Evolutionary conservation across 305 asterid species (phyloP), one percentile per base, ranked within the genome.

Genomic region (Fraxinus paxiana): DNA sequence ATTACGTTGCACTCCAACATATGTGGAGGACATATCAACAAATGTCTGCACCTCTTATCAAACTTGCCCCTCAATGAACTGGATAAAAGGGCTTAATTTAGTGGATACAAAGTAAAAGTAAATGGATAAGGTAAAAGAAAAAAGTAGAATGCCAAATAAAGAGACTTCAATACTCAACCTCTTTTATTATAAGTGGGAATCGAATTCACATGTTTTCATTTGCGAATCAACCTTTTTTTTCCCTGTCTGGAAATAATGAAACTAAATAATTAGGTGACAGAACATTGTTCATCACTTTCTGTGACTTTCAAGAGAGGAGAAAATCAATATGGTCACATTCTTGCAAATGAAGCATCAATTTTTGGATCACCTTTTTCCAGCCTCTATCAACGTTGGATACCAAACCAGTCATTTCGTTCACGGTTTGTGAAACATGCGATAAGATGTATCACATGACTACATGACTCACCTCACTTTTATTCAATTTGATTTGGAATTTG

Each of bases 401-500:
- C n/a, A 73, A 24, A 15, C 54, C 75, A 80, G 43, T 78, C 20
- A 82, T 82, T 87, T 85, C 48, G 85, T 82, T 88, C 91, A 88
- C 91, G 90, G 88, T 78, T 76, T 83, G 46, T 63, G 6, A 17
- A 83, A 83, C 75, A 59, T 69, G 72, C 48, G 22, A 67, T 33
- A 34, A 82, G 31, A 74, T 46, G 69, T 84, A 71, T 89, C 90
- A 82, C 87, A 82, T 87, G 89, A 82, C 75, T 84, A 82, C 87
- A 82, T 87, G 89, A 82, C 75, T 84, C 84, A 4, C 35, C 41
- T 18, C 75, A 9, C 76, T 7, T 67, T 28, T 30, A 12, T 69
- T 69, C 4, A 69, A 69, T 69, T 69, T 5, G 1, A 13, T 69
- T 69, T 69, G 9, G 0, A 73, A 75, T 56, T 34, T 70, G 20